Evolutionary conservation across 345 rosid genomes (phyloP), one percentile per base, ranked within the genome.

Genomic region (Populus alba): DNA sequence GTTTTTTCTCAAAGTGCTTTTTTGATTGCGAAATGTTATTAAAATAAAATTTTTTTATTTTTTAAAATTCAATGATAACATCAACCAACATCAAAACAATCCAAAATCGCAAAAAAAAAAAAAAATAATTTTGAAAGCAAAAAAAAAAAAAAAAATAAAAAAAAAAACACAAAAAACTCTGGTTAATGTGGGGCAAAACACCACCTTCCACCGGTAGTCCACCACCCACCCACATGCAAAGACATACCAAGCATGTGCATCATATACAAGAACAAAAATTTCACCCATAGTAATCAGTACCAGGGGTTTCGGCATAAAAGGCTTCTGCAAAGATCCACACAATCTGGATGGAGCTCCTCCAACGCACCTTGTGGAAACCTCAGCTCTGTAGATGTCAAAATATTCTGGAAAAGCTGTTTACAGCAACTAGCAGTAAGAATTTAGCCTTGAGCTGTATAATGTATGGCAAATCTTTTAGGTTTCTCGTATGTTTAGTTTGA

Each of bases 371-470:
- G 79, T 55, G 97, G 96, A 87, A 93, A 93, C 68, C 65, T 89
- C 78, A 89, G 86, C 90, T 90, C 92, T 70, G 90, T 85, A 68
- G 92, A 90, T 75, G 85, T 81, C 86, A 91, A 87, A 75, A 93
- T 88, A 69, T 91, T 93, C 80, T 88, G 88, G 78, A 91, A 93
- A 78, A 93, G 94, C 96, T 93, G 93, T 18, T 67, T 1, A 68
- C 72, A 89, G 59, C 57, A 82, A 65, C 73, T 41, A 59, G 29
- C 63, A n/a, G 2, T 3, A 6, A 59, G 15, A 59, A 10, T 59
- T n/a, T 59, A 59, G 27, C 39, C 75, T 43, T 76, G 17, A 16
- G 53, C 57, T n/a, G 77, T 68, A 77, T 3, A 68, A 78, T 57
- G 51, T 31, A 81, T 51, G 23, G 5, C 6, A 33, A 38, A 51